Conservation (phyloP, 73 alveolate species). For the Paramecium primaurelia region DNA sequence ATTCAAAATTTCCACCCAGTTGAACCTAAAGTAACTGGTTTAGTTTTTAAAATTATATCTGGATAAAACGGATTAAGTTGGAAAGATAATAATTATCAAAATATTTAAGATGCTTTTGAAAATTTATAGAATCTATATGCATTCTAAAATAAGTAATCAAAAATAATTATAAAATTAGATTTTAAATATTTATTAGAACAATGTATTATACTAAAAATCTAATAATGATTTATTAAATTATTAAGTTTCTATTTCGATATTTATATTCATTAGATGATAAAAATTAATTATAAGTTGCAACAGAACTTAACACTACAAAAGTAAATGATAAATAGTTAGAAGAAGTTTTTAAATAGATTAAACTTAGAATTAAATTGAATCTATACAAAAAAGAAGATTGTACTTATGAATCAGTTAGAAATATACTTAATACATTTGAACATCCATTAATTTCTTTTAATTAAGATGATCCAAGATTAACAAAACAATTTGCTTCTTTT, state of each 20-base stretch:
- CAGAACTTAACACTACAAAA: not conserved
- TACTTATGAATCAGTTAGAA: not conserved
- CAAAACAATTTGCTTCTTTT: not conserved
- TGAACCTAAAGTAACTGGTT: conserved; percentile 5
- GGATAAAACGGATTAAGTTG: not conserved
- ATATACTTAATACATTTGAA: not conserved
- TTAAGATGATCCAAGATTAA: not conserved
- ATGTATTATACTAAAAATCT: not conserved
- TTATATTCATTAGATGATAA: not conserved
- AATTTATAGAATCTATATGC: not conserved
- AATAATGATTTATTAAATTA: not conserved
- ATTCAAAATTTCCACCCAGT: not conserved
- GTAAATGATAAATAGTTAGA: not conserved
- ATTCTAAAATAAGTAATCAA: not conserved
- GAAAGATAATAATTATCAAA: not conserved
- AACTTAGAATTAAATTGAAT: not conserved
- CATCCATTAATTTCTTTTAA: not conserved
- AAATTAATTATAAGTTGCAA: not conserved
- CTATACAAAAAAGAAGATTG: not conserved
- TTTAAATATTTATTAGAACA: not conserved
- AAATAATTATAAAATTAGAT: not conserved
- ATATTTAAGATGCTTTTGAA: not conserved
- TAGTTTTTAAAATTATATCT: not conserved
- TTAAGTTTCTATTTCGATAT: not conserved
- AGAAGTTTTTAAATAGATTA: not conserved